Conservation (phyloP, 495 filamentous ascomycete species). For the Penicillium maclennaniae region DNA sequence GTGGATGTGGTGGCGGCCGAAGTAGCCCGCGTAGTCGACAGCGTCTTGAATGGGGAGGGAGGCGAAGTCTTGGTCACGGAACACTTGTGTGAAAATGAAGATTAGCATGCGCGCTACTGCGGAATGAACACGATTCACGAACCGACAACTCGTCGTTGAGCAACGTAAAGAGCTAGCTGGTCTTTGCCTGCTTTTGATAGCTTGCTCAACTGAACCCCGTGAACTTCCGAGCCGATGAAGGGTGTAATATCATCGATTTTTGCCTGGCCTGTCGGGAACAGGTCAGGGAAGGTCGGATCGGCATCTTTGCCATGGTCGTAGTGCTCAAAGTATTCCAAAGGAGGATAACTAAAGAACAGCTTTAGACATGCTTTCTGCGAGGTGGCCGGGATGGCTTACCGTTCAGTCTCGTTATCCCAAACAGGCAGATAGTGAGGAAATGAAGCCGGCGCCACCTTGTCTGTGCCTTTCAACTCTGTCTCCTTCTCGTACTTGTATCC, state of each 20-base stretch:
- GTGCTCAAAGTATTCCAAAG: slow-evolving; percentile 42
- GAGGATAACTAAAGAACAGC: slow-evolving; percentile 34
- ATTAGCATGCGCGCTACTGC: neutral
- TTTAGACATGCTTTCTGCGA: neutral
- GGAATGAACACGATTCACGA: neutral
- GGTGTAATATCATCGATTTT: slow-evolving; percentile 48
- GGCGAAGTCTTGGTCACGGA: slow-evolving; percentile 60
- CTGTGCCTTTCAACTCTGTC: slow-evolving; percentile 42
- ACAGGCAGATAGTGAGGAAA: slow-evolving; percentile 76
- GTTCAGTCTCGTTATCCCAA: slow-evolving; percentile 57
- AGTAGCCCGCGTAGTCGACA: slow-evolving; percentile 56
- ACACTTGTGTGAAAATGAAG: slow-evolving; percentile 31
- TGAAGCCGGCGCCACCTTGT: slow-evolving; percentile 44
- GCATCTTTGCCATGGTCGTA: slow-evolving; percentile 49
- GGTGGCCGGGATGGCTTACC: slow-evolving; percentile 16
- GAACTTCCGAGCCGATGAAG: slow-evolving; percentile 53
- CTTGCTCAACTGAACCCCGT: slow-evolving; percentile 53
- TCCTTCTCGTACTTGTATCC: slow-evolving; percentile 48
- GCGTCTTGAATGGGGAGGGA: slow-evolving; percentile 53
- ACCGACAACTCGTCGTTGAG: slow-evolving; percentile 55
- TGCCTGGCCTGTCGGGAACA: slow-evolving; percentile 41
- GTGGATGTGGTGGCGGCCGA: slow-evolving; percentile 61
- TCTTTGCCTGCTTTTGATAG: slow-evolving; percentile 51
- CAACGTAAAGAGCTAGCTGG: slow-evolving; percentile 55
- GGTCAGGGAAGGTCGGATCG: slow-evolving; percentile 49